Evolutionary conservation across 1,284 basidiomycete genomes (phyloP).

Genomic region (Papiliotrema laurentii): DNA sequence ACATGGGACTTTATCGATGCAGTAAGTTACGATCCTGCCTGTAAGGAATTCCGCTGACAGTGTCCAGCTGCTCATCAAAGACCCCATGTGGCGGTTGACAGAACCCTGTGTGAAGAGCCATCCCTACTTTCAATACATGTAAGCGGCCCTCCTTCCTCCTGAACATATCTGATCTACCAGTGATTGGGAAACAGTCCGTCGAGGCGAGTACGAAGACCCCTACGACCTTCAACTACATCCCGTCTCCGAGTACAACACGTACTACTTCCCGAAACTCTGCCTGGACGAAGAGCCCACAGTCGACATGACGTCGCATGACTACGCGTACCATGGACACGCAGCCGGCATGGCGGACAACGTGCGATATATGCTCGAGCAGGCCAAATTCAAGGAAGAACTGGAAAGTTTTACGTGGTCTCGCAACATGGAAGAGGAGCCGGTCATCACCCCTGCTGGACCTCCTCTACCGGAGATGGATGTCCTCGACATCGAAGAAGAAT

Average conservation of each 20-base stretch:
- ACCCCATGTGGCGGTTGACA: constrained; percentile 81
- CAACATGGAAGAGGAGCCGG: background rate
- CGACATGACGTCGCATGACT: constrained; percentile 38
- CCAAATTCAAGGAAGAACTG: constrained; percentile 25
- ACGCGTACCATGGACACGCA: constrained; percentile 9
- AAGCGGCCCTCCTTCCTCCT: constrained; percentile 36
- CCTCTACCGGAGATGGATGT: background rate
- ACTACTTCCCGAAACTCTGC: constrained; percentile 97
- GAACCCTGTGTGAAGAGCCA: constrained; percentile 82
- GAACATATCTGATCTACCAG: constrained; percentile 6
- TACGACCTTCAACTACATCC: constrained; percentile 94
- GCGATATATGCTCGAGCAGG: constrained; percentile 28
- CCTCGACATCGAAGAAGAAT: background rate
- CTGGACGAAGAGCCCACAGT: constrained; percentile 79
- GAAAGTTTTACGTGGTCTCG: constrained; percentile 34
- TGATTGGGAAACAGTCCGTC: constrained; percentile 33
- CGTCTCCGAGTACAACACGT: constrained; percentile 87
- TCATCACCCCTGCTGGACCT: background rate
- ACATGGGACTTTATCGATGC: constrained; percentile 93
- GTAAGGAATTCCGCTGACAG: constrained; percentile 2
- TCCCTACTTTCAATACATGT: constrained; percentile 96
- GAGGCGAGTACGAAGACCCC: constrained; percentile 59
- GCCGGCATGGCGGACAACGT: constrained; percentile 29
- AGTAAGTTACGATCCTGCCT: constrained; percentile 53
- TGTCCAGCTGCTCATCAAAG: constrained; percentile 86